These are phyloP conservation scores for Aspergillus unguis DNA, from an alignment of 2,329 filamentous ascomycete species.

Conservation along the genomic window DNA sequence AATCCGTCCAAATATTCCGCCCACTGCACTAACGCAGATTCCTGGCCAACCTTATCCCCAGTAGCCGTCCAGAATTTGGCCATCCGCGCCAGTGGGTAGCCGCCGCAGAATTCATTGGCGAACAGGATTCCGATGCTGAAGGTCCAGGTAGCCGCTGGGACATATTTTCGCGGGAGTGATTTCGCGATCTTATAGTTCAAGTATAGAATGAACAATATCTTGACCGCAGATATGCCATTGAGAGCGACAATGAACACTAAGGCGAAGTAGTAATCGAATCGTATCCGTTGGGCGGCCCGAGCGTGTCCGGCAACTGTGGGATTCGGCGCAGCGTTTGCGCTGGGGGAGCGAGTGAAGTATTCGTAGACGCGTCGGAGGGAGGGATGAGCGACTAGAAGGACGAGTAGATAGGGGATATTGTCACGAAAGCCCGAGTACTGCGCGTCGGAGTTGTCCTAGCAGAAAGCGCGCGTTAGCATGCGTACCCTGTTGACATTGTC, in stretches of 20 bases:
- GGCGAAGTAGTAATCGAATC: constrained; percentile 81
- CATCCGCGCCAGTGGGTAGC: constrained; percentile 69
- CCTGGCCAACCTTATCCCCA: constrained; percentile 35
- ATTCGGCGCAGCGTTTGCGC: constrained; percentile 25
- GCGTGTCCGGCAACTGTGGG: constrained; percentile 46
- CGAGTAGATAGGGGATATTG: constrained; percentile 77
- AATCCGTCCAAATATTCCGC: constrained; percentile 72
- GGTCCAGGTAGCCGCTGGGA: constrained; percentile 77
- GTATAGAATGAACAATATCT: constrained; percentile 75
- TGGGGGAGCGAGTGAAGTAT: constrained; percentile 44
- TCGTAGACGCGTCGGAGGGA: constrained; percentile 72
- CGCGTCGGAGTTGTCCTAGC: constrained; percentile 78
- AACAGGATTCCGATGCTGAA: constrained; percentile 88
- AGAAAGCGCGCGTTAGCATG: constrained; percentile 16
- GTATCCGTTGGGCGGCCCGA: constrained; percentile 65
- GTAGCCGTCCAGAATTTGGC: constrained; percentile 48
- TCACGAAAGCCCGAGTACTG: constrained; percentile 83
- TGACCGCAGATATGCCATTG: constrained; percentile 81
- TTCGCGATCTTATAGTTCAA: constrained; percentile 79
- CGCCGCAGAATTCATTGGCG: constrained; percentile 77
- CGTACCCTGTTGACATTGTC: not conserved
- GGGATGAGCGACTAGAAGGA: constrained; percentile 75
- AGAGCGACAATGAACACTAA: constrained; percentile 72
- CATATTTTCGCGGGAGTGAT: constrained; percentile 62
- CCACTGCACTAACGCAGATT: constrained; percentile 54